Percentiles rank a stretch among this genome's conserved stretches.
phyloP scores from a whole-genome alignment of 2,329 filamentous ascomycete genomes.

The Eutypella sp. region DNA sequence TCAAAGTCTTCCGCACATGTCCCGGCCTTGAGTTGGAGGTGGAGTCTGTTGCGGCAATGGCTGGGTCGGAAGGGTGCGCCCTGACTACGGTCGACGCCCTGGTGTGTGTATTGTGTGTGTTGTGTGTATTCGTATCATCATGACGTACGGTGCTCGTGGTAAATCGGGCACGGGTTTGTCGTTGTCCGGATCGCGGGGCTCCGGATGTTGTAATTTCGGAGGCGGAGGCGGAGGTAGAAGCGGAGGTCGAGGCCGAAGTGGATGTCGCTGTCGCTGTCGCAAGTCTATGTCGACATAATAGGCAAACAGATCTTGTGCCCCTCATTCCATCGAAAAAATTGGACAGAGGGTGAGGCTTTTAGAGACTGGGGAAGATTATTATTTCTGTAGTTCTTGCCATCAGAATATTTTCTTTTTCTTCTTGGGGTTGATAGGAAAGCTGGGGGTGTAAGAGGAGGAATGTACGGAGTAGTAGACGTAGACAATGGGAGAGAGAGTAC shows the following conservation, averaged over 20 bases:
- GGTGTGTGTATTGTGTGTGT: neutral
- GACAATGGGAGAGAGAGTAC: too few relatives aligned
- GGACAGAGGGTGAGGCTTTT: conserved; percentile 3
- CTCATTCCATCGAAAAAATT: conserved; percentile 21
- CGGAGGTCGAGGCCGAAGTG: neutral
- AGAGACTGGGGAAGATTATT: too few relatives aligned
- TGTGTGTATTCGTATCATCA: neutral
- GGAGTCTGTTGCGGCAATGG: neutral
- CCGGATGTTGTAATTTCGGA: conserved; percentile 17
- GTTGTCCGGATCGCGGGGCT: neutral
- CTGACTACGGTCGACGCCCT: neutral
- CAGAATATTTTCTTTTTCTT: too few relatives aligned
- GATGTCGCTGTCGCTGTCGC: conserved; percentile 8
- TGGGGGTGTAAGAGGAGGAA: too few relatives aligned
- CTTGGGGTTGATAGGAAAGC: too few relatives aligned
- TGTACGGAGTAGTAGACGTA: too few relatives aligned
- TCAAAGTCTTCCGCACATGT: neutral
- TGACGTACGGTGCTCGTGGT: neutral
- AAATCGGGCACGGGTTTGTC: neutral
- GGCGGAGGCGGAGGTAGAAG: neutral
- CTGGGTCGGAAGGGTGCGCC: neutral
- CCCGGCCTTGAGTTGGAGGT: neutral
- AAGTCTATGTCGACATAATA: conserved; percentile 26
- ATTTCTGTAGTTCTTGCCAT: too few relatives aligned
- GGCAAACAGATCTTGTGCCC: conserved; percentile 20